Evolutionary conservation across 257 asterid genomes (phyloP), one percentile per base, ranked within the genome.

Genomic region (Asclepias syriaca): DNA sequence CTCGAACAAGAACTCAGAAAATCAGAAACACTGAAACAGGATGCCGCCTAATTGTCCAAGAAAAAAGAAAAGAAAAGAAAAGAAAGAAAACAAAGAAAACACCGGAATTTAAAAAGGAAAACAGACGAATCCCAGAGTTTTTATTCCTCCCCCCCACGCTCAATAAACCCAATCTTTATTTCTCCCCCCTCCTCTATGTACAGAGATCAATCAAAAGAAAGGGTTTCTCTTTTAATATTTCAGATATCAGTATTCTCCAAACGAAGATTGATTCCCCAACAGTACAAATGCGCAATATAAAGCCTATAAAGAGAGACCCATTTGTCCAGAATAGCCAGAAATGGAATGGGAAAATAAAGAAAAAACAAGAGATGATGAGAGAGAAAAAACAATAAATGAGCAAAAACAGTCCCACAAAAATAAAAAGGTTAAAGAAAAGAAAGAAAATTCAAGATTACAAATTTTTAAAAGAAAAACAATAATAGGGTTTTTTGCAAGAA

Each of bases 191-290:
- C 39, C 72, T 70, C 32, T 65, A 56, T 53, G 74, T 57, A 24
- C 43, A 82, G 74, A 76, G 84, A 83, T 79, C 83, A 82, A 77
- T 78, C 78, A 74, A 37, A 64, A 80, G 76, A 81, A 78, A 79
- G 77, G 81, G 79, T 72, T 66, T 75, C 39, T 19, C 21, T 54
- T 54, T 54, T 10, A 7, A 6, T 54, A 4, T 54, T 74, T 63
- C 85, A 80, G 85, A 87, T 81, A 80, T 74, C 67, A 54, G 81
- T 79, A 90, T 85, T 86, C 84, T 68, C 77, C 51, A 54, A 70
- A 70, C 43, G 69, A 27, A 65, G 53, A 60, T 61, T 74, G 85
- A 84, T 89, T 80, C 75, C 79, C 68, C 67, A 72, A 49, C 22
- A 18, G 75, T 75, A 70, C 60, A 58, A 43, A 54, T 27, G 77